Base-by-base conservation (phyloP, 2,329 filamentous ascomycete genomes). In the Fusarium sp. region DNA sequence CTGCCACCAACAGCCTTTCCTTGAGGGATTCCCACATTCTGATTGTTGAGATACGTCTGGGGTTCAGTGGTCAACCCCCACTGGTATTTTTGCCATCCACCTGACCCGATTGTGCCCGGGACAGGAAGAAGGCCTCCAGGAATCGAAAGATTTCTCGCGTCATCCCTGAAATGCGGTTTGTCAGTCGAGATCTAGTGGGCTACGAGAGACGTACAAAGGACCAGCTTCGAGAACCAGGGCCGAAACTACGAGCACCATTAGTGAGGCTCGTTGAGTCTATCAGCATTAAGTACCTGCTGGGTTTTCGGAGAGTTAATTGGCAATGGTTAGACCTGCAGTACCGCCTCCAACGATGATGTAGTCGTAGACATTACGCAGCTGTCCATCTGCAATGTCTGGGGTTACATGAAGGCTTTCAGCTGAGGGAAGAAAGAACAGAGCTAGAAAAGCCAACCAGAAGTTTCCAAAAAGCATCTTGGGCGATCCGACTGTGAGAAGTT, bases 291-390 rank as follows among this genome's bases (percentile, higher is more conserved):
- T 74, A 73, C 83, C 77, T 46, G 79, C 68, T 18, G 81, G 75
- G 60, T 83, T 76, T 64, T 84, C 83, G 2, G 82, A 80, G 33
- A 86, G 74, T 4, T 83, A 76, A 33, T 82, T 79, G 23, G 81
- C 81, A 19, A 86, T 75, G 8, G 81, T 80, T 28, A 86, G 75
- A 35, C 85, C 85, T 19, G 84, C 82, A 12, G 83, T 84, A 3
- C 85, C 85, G 12, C 83, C 85, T 25, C 71, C 64, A 9, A 71
- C 54, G 19, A 75, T 78, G 21, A 85, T 75, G 58, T 81, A 81
- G 67, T 79, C 77, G 40, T 75, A 79, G n/a, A 46, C 33, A 9
- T 33, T 40, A 40, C 46, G 53, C 12, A 73, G 18, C 10, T 69
- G 21, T 15, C 21, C n/a, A 25, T 71, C 57, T 23, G 66, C 33